Evolutionary conservation across 257 asterid genomes (phyloP), one percentile per base, ranked within the genome.

Genomic region (Fraxinus excelsior): DNA sequence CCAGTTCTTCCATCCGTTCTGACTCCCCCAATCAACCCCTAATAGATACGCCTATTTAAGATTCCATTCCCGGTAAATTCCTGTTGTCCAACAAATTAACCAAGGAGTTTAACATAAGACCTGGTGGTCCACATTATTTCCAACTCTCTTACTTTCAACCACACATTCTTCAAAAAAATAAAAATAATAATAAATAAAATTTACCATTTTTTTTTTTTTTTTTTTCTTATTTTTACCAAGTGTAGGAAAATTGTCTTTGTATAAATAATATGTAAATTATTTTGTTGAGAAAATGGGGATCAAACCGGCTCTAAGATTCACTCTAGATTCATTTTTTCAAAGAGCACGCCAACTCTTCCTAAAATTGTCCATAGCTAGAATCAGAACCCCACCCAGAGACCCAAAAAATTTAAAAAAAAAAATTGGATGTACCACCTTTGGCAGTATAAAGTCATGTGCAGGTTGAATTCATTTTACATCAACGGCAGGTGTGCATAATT

Each of bases 381-480:
- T 51, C 62, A 16, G 8, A 10, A 19, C 62, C 62, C 3, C 62
- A 18, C 3, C 7, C 8, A 16, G 7, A 16, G 8, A 5, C 23
- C 21, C 49, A 73, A 80, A 66, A 75, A 62, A 74, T n/a, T n/a
- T n/a, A 42, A 71, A 29, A 73, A 79, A 56, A 72, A 62, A 74
- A 26, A 42, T 67, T 9, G 7, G 19, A 60, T 28, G 3, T 25
- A 60, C 11, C 29, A 23, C 67, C 67, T 60, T 25, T 60, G 2
- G 74, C 79, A 73, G 74, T 67, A 46, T 66, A 44, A 70, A 32
- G 51, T 53, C 74, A 79, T n/a, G 12, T 7, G 65, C 25, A 56
- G 10, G 65, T n/a, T 21, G 26, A 56, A 56, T 56, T 56, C 26
- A 11, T 56, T 56, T 18, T 5, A 56, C 9, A 56, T 56, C 9